Conservation (phyloP, 108 stramenopile genomes). For the Fragilariopsis cylindrus region DNA sequence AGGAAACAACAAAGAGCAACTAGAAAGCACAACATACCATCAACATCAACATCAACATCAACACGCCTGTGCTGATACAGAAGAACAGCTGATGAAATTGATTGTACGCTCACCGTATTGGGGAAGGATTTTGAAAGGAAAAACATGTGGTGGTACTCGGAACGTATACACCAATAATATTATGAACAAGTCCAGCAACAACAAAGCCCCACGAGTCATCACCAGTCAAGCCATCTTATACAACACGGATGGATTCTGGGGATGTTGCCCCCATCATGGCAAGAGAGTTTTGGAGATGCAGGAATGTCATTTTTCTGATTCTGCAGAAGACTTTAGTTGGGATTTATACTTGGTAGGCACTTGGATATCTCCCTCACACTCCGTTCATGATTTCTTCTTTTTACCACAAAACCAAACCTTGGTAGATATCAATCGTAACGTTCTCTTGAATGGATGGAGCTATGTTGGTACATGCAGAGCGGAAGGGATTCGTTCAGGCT, state of each 20-base stretch:
- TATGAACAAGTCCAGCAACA: neutral
- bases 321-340: conserved; percentile 23
- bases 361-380: conserved; percentile 3
- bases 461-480: conserved; percentile 27
- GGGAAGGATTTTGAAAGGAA: conserved; percentile 37
- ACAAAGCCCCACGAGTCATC: conserved; percentile 16
- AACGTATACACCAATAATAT: conserved; percentile 21
- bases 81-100: conserved; percentile 27
- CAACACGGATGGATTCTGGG: conserved; percentile 42
- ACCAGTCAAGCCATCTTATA: conserved; percentile 28
- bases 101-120: conserved; percentile 41
- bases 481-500: conserved; percentile 18
- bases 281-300: conserved; percentile 41
- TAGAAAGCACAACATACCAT: neutral
- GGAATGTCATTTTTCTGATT: conserved; percentile 34
- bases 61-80: neutral
- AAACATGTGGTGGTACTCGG: conserved; percentile 8
- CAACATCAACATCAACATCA: neutral
- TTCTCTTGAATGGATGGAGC: conserved; percentile 18
- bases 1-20: conserved; percentile 6
- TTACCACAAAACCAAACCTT: conserved; percentile 32
- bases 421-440: conserved; percentile 24
- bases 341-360: conserved; percentile 30
- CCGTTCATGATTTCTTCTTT: conserved; percentile 31
- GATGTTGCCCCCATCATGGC: conserved; percentile 44